A percentile compares a stretch with the other conserved stretches of the same genome.
phyloP scores from a whole-genome alignment of 768 basidiomycete genomes.

The Termitomyces sp. region DNA sequence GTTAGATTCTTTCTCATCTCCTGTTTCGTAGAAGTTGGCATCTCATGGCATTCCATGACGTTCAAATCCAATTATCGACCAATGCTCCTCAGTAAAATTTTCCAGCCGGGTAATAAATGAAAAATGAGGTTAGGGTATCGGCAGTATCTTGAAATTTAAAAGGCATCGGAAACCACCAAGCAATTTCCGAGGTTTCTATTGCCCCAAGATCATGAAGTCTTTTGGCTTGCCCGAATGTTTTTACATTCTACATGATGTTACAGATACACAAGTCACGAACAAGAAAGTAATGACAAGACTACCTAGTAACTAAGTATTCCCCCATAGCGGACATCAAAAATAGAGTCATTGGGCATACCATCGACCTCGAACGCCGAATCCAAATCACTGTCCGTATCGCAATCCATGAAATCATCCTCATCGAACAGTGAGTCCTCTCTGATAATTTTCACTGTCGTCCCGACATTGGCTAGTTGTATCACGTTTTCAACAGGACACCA shows the following conservation, averaged over 20 bases:
- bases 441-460: conserved; percentile 20
- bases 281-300: background rate
- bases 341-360: conserved; percentile 26
- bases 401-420: conserved; percentile 13
- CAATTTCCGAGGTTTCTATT: too few species aligned
- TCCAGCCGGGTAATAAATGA: background rate
- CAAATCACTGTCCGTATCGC: conserved; percentile 9
- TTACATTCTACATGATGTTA: background rate
- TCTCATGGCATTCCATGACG: background rate
- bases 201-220: too few species aligned
- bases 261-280: background rate
- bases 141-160: too few species aligned
- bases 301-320: background rate
- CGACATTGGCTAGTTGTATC: conserved; percentile 4
- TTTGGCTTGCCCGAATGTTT: background rate
- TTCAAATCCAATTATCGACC: background rate
- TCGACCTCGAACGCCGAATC: conserved; percentile 19
- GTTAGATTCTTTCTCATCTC: too few species aligned
- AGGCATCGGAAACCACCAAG: too few species aligned
- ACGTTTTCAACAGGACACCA: conserved; percentile 9
- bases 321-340: conserved; percentile 23
- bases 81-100: too few species aligned
- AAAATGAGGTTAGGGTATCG: background rate
- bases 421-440: conserved; percentile 10
- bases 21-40: too few species aligned